Conservation (phyloP, 2,329 filamentous ascomycete species). For the Colletotrichum liriopes region DNA sequence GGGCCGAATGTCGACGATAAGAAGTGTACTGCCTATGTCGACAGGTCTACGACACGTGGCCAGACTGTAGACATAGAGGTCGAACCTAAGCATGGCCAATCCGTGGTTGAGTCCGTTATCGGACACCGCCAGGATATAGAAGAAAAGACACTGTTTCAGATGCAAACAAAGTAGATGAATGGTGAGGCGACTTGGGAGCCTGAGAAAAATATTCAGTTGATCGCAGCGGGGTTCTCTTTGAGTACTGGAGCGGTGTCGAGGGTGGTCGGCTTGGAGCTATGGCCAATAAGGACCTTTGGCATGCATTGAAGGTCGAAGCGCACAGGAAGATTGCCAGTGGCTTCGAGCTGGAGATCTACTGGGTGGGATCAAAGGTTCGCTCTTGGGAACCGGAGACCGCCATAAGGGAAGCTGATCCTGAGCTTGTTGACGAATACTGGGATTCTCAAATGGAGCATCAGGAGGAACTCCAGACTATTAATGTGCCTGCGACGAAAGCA, state of each 20-base stretch:
- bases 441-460: slow-evolving; percentile 20
- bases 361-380: slow-evolving; percentile 18
- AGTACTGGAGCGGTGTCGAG: slow-evolving; percentile 30
- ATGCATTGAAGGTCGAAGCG: slow-evolving; percentile 20
- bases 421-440: slow-evolving; percentile 49
- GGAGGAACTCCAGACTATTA: not conserved
- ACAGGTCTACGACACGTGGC: not conserved
- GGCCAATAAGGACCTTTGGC: slow-evolving; percentile 33
- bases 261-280: slow-evolving; percentile 20
- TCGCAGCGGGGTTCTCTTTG: slow-evolving; percentile 48
- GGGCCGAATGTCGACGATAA: not conserved
- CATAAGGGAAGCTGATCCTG: not conserved
- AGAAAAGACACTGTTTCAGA: slow-evolving; percentile 45
- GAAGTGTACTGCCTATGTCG: not conserved
- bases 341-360: slow-evolving; percentile 3
- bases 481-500: not conserved
- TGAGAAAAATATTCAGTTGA: slow-evolving; percentile 52
- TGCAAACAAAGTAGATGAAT: slow-evolving; percentile 49
- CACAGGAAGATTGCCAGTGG: not conserved
- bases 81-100: not conserved
- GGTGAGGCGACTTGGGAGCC: slow-evolving; percentile 51
- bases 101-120: slow-evolving; percentile 5
- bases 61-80: not conserved
- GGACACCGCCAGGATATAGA: slow-evolving; percentile 12
- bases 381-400: slow-evolving; percentile 29